Evolutionary conservation across 768 basidiomycete species (phyloP), one percentile per base, ranked within the genome.

Genomic region (Harrya chromipes): DNA sequence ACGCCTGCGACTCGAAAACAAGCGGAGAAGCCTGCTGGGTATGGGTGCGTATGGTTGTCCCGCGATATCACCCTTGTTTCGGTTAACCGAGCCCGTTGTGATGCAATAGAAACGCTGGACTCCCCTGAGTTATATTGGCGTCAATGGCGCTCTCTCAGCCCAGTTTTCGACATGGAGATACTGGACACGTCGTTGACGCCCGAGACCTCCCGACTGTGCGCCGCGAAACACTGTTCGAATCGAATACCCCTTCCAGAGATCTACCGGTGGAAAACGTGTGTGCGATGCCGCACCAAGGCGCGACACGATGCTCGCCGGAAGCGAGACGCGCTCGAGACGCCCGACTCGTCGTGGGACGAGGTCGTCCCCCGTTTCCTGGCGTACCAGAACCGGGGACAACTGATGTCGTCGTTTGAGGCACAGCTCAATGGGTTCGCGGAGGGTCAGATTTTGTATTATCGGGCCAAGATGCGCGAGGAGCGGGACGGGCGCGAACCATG

Each of bases 211-310:
- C 68, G 76, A 14, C 50, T 73, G 1, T 80, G 79, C 48, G 53
- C 59, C 0, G 58, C 63, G 5, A 58, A 43, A 33, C 46, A 53
- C 21, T 80, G 79, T 46, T 60, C 57, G 1, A 64, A 57, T 29
- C 64, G 72, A 8, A 60, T 79, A 0, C 74, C 76, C 0, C 60
- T 68, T 3, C 43, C 43, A 1, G 56, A 56, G 14, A 70, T 75
- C 49, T 78, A 79, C 55, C 60, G 40, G 3, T 73, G 67, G 67
- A 71, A 72, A 46, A 64, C 65, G 43, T 80, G 79, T 37, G 46
- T 54, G n/a, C 37, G 55, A 1, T 78, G 76, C 53, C 69, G 70
- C n/a, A 44, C 51, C n/a, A 44, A 21, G 13, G 49, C 62, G 5
- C 60, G 63, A 31, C 51, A 37, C 2, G 27, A 45, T 1, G 46